A percentile compares a stretch with the other conserved stretches of the same genome.
Evolutionary conservation across 1,139 yeast genomes (phyloP).

Genomic region (Geotrichum carabidarum): DNA sequence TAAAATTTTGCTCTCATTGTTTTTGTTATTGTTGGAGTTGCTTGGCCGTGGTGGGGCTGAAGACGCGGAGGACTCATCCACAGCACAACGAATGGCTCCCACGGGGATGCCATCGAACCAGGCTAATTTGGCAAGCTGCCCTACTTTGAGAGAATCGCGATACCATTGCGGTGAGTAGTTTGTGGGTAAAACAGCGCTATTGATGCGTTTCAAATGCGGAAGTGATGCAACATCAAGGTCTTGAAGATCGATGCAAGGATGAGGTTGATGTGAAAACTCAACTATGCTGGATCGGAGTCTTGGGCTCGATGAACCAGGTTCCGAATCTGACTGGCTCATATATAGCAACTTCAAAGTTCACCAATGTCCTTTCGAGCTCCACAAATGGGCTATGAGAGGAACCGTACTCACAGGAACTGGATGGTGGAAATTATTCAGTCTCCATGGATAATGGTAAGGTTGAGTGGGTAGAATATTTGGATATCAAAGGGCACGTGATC

Average conservation of each 20-base stretch:
- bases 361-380: too few species aligned
- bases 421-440: too few species aligned
- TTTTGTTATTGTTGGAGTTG: not conserved
- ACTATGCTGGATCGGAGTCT: too few species aligned
- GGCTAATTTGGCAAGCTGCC: conserved; percentile 28
- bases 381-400: too few species aligned
- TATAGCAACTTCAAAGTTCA: too few species aligned
- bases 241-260: not conserved
- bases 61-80: conserved; percentile 35
- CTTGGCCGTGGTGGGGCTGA: not conserved
- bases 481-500: too few species aligned
- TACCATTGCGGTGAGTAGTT: conserved; percentile 49
- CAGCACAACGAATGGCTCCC: conserved; percentile 51
- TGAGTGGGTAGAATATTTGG: too few species aligned
- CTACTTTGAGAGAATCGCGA: conserved; percentile 40
- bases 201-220: conserved; percentile 48
- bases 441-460: too few species aligned
- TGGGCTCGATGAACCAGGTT: too few species aligned
- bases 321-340: too few species aligned
- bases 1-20: not conserved
- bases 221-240: conserved; percentile 20
- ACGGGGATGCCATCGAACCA: conserved; percentile 41
- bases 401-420: too few species aligned
- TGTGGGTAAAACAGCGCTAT: conserved; percentile 44
- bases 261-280: not conserved